Conservation (phyloP, 2,329 filamentous ascomycete species). For the Ascochyta rabiei region DNA sequence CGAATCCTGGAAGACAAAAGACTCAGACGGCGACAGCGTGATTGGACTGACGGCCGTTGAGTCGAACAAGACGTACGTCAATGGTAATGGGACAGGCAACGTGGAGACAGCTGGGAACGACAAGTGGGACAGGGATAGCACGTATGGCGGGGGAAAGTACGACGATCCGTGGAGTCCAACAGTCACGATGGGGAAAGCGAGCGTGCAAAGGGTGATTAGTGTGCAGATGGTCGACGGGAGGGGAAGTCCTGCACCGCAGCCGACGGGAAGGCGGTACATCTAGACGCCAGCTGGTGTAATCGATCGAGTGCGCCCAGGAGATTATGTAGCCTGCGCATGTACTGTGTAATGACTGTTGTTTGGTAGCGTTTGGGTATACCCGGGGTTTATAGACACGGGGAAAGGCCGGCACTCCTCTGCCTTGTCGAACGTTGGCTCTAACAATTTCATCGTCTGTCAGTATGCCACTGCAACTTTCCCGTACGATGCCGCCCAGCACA, state of each 20-base stretch:
- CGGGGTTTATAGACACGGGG: background rate
- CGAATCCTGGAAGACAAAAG: background rate
- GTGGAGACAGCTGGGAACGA: background rate
- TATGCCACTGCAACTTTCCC: background rate
- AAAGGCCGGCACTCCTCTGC: slow-evolving; percentile 12
- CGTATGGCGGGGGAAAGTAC: slow-evolving; percentile 13
- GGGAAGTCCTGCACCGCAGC: slow-evolving; percentile 8
- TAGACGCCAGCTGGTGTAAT: background rate
- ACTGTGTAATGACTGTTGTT: slow-evolving; percentile 3
- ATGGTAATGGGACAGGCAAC: background rate
- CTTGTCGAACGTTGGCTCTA: background rate
- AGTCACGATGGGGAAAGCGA: slow-evolving; percentile 23
- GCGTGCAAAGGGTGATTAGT: slow-evolving; percentile 19
- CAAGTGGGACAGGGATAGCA: slow-evolving; percentile 11
- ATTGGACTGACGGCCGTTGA: slow-evolving; percentile 27
- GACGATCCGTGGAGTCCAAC: slow-evolving; percentile 31
- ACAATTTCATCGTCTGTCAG: background rate
- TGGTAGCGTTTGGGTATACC: slow-evolving; percentile 15
- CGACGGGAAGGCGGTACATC: background rate
- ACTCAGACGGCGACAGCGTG: slow-evolving; percentile 17
- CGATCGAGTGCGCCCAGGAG: background rate
- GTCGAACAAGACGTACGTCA: slow-evolving; percentile 7
- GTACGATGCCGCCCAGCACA: background rate
- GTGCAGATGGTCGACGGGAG: slow-evolving; percentile 22
- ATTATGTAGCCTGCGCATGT: background rate